Conservation (phyloP, 345 rosid genomes). For the Eucalyptus coolabah region DNA sequence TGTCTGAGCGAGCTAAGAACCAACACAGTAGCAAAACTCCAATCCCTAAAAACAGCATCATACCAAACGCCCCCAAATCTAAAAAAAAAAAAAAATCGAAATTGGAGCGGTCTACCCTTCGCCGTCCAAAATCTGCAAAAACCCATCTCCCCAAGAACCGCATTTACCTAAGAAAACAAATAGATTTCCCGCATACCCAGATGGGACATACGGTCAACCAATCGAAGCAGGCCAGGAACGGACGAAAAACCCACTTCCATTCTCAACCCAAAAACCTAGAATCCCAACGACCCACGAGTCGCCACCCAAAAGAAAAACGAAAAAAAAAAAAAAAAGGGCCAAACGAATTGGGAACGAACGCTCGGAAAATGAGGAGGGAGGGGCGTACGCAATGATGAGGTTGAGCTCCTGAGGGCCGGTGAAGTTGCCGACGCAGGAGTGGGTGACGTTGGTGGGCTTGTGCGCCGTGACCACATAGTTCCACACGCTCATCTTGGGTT, state of each 20-base stretch:
- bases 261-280: not conserved
- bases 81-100: not conserved
- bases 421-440: constrained; percentile 96
- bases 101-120: not conserved
- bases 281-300: not conserved
- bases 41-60: not conserved
- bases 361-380: not conserved
- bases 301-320: not conserved
- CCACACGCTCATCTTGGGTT: constrained; percentile 27
- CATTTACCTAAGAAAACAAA: not conserved
- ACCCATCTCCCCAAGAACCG: not conserved
- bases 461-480: constrained; percentile 52
- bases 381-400: constrained; percentile 74
- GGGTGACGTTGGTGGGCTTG: constrained; percentile 81
- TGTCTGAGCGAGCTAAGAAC: not conserved
- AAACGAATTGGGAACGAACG: not conserved
- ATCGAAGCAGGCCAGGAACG: not conserved
- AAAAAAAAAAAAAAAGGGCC: not conserved
- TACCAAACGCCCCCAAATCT: not conserved
- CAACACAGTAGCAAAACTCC: not conserved
- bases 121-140: not conserved
- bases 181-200: not conserved
- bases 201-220: not conserved
- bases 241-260: not conserved
- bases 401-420: constrained; percentile 87